phyloP scores from a whole-genome alignment of 106 monocot species.

The Dioscorea alata region DNA sequence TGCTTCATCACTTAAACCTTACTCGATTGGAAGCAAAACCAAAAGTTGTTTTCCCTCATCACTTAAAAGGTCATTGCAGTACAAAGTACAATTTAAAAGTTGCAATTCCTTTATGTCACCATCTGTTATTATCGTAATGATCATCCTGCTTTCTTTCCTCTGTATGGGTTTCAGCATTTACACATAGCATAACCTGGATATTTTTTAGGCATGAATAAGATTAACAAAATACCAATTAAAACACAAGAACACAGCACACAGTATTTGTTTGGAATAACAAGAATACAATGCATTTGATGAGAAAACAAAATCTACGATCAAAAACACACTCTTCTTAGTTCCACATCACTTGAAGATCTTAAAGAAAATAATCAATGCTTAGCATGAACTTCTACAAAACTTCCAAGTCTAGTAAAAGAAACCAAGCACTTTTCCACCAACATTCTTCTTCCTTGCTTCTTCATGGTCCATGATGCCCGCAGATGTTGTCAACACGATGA shows the following conservation, averaged over 20 bases:
- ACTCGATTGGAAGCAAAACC: too few relatives aligned
- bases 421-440: slow-evolving; percentile 56
- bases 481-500: slow-evolving; percentile 52
- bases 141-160: too few relatives aligned
- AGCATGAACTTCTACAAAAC: background rate
- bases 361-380: background rate
- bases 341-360: background rate
- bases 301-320: background rate
- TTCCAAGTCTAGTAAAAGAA: slow-evolving; percentile 35
- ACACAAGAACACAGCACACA: background rate
- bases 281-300: background rate
- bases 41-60: too few relatives aligned
- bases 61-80: too few relatives aligned
- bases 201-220: too few relatives aligned
- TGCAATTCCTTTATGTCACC: too few relatives aligned
- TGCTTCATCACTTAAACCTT: too few relatives aligned
- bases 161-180: too few relatives aligned
- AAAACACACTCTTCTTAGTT: background rate
- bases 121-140: too few relatives aligned
- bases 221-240: background rate
- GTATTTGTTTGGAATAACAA: background rate
- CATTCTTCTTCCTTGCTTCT: slow-evolving; percentile 72
- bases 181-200: too few relatives aligned
- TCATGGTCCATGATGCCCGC: slow-evolving; percentile 68
- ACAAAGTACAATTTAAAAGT: too few relatives aligned